A percentile compares a stretch with the other conserved stretches of the same genome.
phyloP scores from a whole-genome alignment of 352 stramenopile genomes.

The Lagenidium sp. region DNA sequence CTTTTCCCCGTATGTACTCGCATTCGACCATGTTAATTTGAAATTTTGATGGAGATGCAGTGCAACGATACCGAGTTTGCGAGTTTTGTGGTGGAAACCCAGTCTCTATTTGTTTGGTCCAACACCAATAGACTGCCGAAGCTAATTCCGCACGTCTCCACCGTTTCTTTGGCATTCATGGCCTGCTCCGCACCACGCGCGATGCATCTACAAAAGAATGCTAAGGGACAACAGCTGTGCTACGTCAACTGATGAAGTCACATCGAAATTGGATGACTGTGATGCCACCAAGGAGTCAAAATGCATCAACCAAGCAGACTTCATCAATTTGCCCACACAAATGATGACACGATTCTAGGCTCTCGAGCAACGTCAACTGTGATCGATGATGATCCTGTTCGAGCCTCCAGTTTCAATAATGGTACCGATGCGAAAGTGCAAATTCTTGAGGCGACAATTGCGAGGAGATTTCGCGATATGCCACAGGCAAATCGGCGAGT shows the following conservation, averaged over 20 bases:
- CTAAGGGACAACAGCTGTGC: neutral
- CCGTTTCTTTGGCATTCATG: neutral
- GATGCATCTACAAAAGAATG: neutral
- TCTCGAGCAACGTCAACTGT: neutral
- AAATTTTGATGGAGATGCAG: constrained; percentile 7
- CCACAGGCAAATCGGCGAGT: neutral
- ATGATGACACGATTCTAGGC: too few species aligned
- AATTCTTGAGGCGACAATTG: neutral
- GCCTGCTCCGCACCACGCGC: neutral
- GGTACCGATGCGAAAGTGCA: neutral
- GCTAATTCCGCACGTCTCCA: constrained; percentile 15
- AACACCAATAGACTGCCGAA: constrained; percentile 9
- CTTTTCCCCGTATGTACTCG: constrained; percentile 15
- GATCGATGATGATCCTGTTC: neutral
- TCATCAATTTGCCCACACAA: neutral
- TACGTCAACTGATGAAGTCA: too few species aligned
- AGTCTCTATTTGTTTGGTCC: constrained; percentile 12
- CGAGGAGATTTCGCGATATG: neutral
- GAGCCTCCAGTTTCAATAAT: neutral
- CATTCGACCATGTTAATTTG: constrained; percentile 7
- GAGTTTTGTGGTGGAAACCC: constrained; percentile 15
- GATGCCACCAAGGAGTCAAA: too few species aligned
- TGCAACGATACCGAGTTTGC: constrained; percentile 20
- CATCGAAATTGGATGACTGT: too few species aligned
- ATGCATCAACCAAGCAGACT: too few species aligned